Percentiles rank a stretch among this genome's conserved stretches.
phyloP scores from a whole-genome alignment of 1,284 basidiomycete genomes.

The Cryptococcus sp. region DNA sequence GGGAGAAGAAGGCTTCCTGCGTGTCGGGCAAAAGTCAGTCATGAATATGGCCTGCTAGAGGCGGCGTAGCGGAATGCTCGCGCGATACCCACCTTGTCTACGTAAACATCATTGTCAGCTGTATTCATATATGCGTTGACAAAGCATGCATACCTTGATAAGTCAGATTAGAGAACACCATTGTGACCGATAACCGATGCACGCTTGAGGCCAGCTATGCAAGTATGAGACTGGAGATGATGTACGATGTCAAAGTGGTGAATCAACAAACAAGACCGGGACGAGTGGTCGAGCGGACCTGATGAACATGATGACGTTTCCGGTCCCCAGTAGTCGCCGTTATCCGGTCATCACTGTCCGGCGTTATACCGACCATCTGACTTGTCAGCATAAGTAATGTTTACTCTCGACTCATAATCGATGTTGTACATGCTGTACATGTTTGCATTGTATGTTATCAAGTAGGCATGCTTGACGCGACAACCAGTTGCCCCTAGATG shows the following conservation, averaged over 20 bases:
- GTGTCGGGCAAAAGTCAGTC: conserved; percentile 4
- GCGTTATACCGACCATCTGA: too few relatives aligned
- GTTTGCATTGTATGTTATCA: too few relatives aligned
- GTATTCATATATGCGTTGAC: background rate
- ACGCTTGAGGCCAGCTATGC: too few relatives aligned
- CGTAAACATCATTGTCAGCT: background rate
- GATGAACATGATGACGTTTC: background rate
- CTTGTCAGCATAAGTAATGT: too few relatives aligned
- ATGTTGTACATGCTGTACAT: too few relatives aligned
- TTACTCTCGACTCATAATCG: too few relatives aligned
- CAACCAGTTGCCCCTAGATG: too few relatives aligned
- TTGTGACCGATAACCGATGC: background rate
- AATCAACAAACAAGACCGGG: background rate
- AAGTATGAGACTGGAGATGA: too few relatives aligned
- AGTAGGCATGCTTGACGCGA: too few relatives aligned
- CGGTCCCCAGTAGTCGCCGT: background rate
- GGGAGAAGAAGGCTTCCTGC: conserved; percentile 49
- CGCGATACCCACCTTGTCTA: conserved; percentile 23
- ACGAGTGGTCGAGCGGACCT: background rate
- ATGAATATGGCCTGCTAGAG: background rate
- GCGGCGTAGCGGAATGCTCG: background rate
- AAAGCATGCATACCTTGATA: conserved; percentile 27
- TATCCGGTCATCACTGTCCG: background rate
- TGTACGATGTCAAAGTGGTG: too few relatives aligned
- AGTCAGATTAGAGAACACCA: conserved; percentile 36